Conservation (phyloP, 139 green algal genomes). For the Ettlia oleoabundans region DNA sequence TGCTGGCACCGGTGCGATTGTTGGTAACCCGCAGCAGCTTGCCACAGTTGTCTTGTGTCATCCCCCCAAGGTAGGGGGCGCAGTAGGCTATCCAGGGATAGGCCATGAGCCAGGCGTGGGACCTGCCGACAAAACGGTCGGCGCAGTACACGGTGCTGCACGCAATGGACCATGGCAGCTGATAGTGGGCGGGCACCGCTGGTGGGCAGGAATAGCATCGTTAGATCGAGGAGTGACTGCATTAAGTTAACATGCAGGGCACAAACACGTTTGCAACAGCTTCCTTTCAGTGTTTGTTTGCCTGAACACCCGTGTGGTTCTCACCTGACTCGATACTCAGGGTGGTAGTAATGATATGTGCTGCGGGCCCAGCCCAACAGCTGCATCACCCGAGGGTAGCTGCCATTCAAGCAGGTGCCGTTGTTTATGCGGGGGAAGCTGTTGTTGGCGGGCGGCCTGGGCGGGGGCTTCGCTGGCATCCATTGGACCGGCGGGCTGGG, state of each 20-base stretch:
- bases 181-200: not conserved
- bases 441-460: not conserved
- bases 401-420: not conserved
- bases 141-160: slow-evolving; percentile 26
- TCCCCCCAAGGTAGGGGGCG: slow-evolving; percentile 2
- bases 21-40: slow-evolving; percentile 23
- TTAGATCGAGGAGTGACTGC: too few relatives aligned
- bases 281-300: not conserved
- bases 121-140: not conserved
- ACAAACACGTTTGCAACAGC: too few relatives aligned
- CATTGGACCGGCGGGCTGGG: too few relatives aligned
- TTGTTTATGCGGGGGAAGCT: not conserved
- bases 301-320: not conserved
- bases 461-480: too few relatives aligned
- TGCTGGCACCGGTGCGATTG: too few relatives aligned
- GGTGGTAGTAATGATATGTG: slow-evolving; percentile 16
- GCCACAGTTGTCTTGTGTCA: slow-evolving; percentile 15
- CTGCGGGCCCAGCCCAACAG: not conserved
- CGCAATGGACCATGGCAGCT: not conserved
- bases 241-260: not conserved
- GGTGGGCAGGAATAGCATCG: not conserved
- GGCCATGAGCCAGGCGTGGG: not conserved
- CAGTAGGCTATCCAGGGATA: slow-evolving; percentile 28
- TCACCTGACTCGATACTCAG: slow-evolving; percentile 7
- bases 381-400: not conserved